phyloP scores from a whole-genome alignment of 768 basidiomycete species.

The Agrocybe chaxingu region DNA sequence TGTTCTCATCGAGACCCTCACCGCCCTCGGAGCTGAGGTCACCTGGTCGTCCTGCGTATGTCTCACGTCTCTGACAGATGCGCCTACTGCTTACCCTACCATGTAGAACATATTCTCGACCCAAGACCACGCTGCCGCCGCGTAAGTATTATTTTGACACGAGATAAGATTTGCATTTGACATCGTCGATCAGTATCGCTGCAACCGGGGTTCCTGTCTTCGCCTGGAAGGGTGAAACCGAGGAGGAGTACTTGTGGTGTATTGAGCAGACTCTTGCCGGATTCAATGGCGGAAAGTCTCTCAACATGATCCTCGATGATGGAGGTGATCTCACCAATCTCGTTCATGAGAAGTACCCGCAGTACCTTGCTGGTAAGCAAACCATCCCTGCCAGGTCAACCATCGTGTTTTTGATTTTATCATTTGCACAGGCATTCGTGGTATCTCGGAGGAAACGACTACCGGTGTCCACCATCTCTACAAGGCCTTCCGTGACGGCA shows the following conservation, averaged over 20 bases:
- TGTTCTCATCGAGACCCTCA: constrained; percentile 97
- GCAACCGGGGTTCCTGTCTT: constrained; percentile 98
- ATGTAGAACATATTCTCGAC: constrained; percentile 97
- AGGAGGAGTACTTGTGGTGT: constrained; percentile 98
- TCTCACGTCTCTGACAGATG: constrained; percentile 12
- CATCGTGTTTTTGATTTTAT: constrained; percentile 6
- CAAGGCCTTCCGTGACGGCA: constrained; percentile 95
- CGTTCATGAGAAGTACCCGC: constrained; percentile 95
- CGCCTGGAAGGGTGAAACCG: constrained; percentile 99
- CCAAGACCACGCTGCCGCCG: constrained; percentile 98
- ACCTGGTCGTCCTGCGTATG: constrained; percentile 97
- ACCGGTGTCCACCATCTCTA: constrained; percentile 99
- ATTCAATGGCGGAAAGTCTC: constrained; percentile 78
- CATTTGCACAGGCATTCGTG: constrained; percentile 64
- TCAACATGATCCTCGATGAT: constrained; percentile 99
- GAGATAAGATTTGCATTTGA: neutral
- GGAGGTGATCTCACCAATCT: constrained; percentile 95
- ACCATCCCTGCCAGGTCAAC: neutral
- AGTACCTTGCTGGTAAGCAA: constrained; percentile 68
- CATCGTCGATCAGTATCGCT: constrained; percentile 62
- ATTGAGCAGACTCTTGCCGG: constrained; percentile 91
- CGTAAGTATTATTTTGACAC: constrained; percentile 47
- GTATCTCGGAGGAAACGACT: constrained; percentile 98
- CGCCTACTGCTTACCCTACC: neutral
- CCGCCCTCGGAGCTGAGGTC: constrained; percentile 93